Percentiles rank a stretch among this genome's conserved stretches.
Evolutionary conservation across 2,329 filamentous ascomycete species (phyloP).

Genomic region (Fusarium zealandicum): DNA sequence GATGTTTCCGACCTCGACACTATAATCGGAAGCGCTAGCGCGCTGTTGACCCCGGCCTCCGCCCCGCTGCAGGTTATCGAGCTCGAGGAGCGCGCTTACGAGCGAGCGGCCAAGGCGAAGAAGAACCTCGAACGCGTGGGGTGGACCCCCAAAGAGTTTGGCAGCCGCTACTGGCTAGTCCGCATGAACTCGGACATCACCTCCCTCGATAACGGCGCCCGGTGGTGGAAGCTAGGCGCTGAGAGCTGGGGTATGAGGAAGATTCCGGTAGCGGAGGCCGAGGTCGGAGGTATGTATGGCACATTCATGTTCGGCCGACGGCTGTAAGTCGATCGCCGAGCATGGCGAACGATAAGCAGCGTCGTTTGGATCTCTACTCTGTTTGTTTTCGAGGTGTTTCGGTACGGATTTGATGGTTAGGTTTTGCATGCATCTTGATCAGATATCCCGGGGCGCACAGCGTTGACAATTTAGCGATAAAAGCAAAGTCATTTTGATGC

Average conservation of each 20-base stretch:
- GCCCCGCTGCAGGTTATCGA: constrained; percentile 80
- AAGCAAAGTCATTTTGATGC: constrained; percentile 42
- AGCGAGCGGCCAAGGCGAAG: constrained; percentile 68
- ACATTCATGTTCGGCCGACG: constrained; percentile 69
- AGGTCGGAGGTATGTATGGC: constrained; percentile 94
- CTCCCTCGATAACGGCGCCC: constrained; percentile 56
- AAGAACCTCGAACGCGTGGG: constrained; percentile 67
- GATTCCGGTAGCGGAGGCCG: constrained; percentile 87
- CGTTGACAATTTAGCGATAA: constrained; percentile 39
- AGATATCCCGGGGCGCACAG: constrained; percentile 39
- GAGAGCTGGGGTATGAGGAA: constrained; percentile 88
- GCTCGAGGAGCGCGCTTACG: constrained; percentile 72
- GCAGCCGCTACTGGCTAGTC: constrained; percentile 72
- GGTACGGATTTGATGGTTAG: constrained; percentile 14
- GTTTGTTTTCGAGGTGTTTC: constrained; percentile 27
- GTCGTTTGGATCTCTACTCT: constrained; percentile 37
- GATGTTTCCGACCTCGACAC: constrained; percentile 71
- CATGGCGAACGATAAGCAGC: constrained; percentile 51
- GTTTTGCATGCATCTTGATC: constrained; percentile 35
- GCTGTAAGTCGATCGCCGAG: constrained; percentile 50
- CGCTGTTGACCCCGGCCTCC: constrained; percentile 65
- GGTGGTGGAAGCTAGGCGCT: constrained; percentile 84
- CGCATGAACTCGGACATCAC: constrained; percentile 52
- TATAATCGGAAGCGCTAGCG: constrained; percentile 67
- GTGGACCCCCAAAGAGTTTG: constrained; percentile 76